Percentiles rank a stretch among this genome's conserved stretches.
Conservation (phyloP, 2,329 filamentous ascomycete genomes). For the Pestalotiopsis fici region DNA sequence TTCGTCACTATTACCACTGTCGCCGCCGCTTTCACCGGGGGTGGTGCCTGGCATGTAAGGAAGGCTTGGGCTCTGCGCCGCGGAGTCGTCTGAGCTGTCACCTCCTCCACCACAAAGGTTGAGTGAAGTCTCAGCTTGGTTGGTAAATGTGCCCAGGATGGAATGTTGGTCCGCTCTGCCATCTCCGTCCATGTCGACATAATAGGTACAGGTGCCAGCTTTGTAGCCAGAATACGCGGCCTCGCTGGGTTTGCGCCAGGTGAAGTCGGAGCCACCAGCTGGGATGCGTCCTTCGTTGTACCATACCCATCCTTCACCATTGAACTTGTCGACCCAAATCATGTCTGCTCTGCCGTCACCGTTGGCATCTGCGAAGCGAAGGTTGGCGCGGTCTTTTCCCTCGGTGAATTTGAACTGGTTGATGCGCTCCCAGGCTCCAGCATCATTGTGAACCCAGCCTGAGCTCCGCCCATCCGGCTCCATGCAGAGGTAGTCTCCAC, state of each 20-base stretch:
- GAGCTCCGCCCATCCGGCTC: slow-evolving; percentile 23
- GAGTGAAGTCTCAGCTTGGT: neutral
- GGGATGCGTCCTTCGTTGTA: slow-evolving; percentile 25
- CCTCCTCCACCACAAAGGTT: neutral
- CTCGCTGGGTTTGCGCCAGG: slow-evolving; percentile 12
- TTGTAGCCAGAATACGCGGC: neutral
- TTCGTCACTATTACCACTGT: too few relatives aligned
- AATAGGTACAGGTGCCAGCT: slow-evolving; percentile 20
- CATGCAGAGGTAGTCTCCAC: slow-evolving; percentile 34
- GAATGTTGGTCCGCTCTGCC: slow-evolving; percentile 24
- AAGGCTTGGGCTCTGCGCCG: too few relatives aligned
- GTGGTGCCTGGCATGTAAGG: too few relatives aligned
- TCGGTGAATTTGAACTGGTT: slow-evolving; percentile 29
- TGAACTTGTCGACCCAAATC: slow-evolving; percentile 35
- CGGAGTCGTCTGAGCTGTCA: too few relatives aligned
- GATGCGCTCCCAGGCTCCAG: slow-evolving; percentile 15
- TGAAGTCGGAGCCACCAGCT: slow-evolving; percentile 13
- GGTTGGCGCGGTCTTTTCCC: slow-evolving; percentile 33
- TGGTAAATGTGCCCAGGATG: neutral
- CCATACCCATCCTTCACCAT: slow-evolving; percentile 29
- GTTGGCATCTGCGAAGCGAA: slow-evolving; percentile 38
- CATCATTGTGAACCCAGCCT: slow-evolving; percentile 24
- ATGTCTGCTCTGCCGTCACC: slow-evolving; percentile 37
- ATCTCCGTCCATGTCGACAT: slow-evolving; percentile 26
- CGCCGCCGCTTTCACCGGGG: too few relatives aligned